Evolutionary conservation across 305 asterid species (phyloP), one percentile per base, ranked within the genome.

Genomic region (Solanum hybrid): DNA sequence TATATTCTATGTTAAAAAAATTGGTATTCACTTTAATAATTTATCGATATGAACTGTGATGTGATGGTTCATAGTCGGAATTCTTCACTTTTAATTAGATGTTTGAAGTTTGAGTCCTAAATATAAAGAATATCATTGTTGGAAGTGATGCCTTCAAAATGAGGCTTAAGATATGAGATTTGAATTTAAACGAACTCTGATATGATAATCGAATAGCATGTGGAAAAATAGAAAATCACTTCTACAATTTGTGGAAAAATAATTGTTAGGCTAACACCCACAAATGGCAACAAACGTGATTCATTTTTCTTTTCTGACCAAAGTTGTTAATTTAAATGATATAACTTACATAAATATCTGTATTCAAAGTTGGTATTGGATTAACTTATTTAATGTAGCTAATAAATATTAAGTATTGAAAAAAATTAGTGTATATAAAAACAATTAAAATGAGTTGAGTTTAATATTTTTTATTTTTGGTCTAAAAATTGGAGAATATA

Each of bases 61-160:
- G 3, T 0, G 2, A 26, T 72, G 2, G 2, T 72, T 45, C 0
- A 45, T 45, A 5, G 0, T 45, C 0, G 1, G 0, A 10, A 5
- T 72, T 5, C 3, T 45, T 4, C 0, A 45, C 0, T 45, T 5
- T 13, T 14, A 45, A 45, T 45, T 14, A 45, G 0, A 5, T 45
- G 7, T 14, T 45, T 14, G 0, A 45, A 45, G 0, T 14, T 4
- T 0, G 22, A 45, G 20, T 1, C 2, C 1, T 5, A 45, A 45
- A 14, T 65, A 65, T 22, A 10, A n/a, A n/a, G 6, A 8, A 22
- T 6, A 3, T 10, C 3, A 1, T 5, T 5, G 15, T 70, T 70
- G 4, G 1, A 4, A 65, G 1, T 10, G 1, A 0, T 68, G 11
- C 2, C 12, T 20, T 0, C 2, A 65, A 65, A 22, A 65, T 65